These are phyloP conservation scores for Exophiala mesophila DNA, from an alignment of 2,329 filamentous ascomycete genomes.

Conservation along the genomic window DNA sequence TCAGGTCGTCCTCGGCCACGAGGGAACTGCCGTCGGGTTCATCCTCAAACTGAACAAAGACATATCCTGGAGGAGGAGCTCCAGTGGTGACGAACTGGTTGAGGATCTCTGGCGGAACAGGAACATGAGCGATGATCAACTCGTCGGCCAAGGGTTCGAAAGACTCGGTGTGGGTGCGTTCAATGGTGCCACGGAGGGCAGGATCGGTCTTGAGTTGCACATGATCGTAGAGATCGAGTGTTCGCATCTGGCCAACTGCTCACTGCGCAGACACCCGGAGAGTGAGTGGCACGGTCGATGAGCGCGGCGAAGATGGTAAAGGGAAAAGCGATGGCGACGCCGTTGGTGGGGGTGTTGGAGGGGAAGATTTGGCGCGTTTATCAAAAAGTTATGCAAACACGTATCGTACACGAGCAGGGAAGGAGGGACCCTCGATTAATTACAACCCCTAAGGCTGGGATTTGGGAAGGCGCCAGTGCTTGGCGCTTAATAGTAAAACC, in stretches of 20 bases:
- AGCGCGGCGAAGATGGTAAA: too few relatives aligned
- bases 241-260: constrained; percentile 18
- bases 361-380: too few relatives aligned
- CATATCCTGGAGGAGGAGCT: constrained; percentile 47
- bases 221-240: constrained; percentile 34
- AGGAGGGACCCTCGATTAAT: too few relatives aligned
- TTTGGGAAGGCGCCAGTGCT: too few relatives aligned
- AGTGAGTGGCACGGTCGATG: too few relatives aligned
- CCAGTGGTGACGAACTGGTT: constrained; percentile 18
- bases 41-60: constrained; percentile 42
- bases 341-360: too few relatives aligned
- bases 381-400: too few relatives aligned
- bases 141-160: constrained; percentile 31
- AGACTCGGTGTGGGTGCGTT: constrained; percentile 30
- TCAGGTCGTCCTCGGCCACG: constrained; percentile 41
- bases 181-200: constrained; percentile 42
- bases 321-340: too few relatives aligned
- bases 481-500: too few relatives aligned
- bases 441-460: too few relatives aligned
- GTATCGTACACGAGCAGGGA: too few relatives aligned
- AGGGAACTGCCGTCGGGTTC: constrained; percentile 39
- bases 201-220: constrained; percentile 37
- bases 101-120: constrained; percentile 30
- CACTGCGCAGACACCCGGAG: not conserved
- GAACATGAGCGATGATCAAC: constrained; percentile 28